phyloP scores from a whole-genome alignment of 768 basidiomycete genomes.

The Termitomyces sp. region DNA sequence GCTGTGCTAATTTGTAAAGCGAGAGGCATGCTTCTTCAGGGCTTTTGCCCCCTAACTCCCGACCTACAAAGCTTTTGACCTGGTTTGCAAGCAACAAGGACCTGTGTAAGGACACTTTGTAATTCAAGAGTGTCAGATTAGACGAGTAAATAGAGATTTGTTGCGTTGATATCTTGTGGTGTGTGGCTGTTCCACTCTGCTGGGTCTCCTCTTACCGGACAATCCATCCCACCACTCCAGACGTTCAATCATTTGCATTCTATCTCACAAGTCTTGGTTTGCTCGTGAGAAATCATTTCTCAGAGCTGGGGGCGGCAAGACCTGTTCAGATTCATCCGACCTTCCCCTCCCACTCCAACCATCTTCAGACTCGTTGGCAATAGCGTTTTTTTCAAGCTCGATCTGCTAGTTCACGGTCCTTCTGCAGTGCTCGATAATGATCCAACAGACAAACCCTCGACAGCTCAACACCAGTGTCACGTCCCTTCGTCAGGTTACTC shows the following conservation, averaged over 20 bases:
- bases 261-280: conserved; percentile 3
- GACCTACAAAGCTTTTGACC: background rate
- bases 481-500: conserved; percentile 27
- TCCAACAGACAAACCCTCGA: conserved; percentile 57
- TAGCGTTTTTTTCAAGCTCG: conserved; percentile 10
- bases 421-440: conserved; percentile 41
- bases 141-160: conserved; percentile 2
- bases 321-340: conserved; percentile 10
- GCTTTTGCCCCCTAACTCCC: background rate
- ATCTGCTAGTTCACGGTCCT: background rate
- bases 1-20: conserved; percentile 16
- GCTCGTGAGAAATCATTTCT: conserved; percentile 20
- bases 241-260: conserved; percentile 5
- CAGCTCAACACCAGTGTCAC: conserved; percentile 28
- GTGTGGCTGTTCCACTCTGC: conserved; percentile 37
- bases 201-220: conserved; percentile 32
- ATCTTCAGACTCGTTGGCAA: conserved; percentile 10
- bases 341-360: conserved; percentile 9
- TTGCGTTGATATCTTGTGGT: conserved; percentile 16
- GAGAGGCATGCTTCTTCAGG: no score
- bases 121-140: background rate
- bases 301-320: conserved; percentile 10
- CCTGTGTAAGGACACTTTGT: background rate
- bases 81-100: background rate
- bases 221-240: conserved; percentile 14